phyloP scores from a whole-genome alignment of 768 basidiomycete genomes.

The Chalciporus chontae region DNA sequence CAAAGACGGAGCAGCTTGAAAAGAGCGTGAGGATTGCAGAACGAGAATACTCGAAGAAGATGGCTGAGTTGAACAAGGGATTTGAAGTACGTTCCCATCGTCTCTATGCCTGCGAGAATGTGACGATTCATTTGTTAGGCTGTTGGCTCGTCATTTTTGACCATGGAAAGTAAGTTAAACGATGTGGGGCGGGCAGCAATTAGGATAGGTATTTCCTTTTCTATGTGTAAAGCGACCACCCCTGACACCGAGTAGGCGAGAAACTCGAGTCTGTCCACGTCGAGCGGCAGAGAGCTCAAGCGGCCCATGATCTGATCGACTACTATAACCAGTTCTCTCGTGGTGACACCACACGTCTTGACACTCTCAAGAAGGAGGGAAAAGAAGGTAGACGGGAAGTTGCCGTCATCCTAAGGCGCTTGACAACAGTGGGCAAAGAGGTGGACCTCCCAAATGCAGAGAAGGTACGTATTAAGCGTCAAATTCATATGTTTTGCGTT shows the following conservation, averaged over 20 bases:
- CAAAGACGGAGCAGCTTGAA: constrained; percentile 89
- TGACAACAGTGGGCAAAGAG: constrained; percentile 88
- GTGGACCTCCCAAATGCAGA: constrained; percentile 85
- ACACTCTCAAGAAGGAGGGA: constrained; percentile 81
- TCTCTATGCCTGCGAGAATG: background rate
- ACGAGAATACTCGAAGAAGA: constrained; percentile 90
- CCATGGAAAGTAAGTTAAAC: constrained; percentile 88
- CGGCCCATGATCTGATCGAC: constrained; percentile 89
- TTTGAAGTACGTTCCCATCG: constrained; percentile 69
- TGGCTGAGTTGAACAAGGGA: constrained; percentile 87
- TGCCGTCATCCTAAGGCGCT: constrained; percentile 78
- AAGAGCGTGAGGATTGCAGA: constrained; percentile 86
- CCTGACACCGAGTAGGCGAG: constrained; percentile 57
- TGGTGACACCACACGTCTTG: constrained; percentile 72
- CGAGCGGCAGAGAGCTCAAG: constrained; percentile 88
- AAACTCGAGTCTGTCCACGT: constrained; percentile 93
- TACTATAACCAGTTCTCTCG: constrained; percentile 91
- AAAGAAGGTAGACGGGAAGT: constrained; percentile 85
- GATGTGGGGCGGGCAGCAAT: constrained; percentile 93
- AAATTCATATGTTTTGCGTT: background rate
- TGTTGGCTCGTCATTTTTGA: constrained; percentile 82
- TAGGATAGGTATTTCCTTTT: constrained; percentile 65
- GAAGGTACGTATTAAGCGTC: constrained; percentile 45
- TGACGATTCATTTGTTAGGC: constrained; percentile 44
- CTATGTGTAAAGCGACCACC: background rate